Percentiles rank a stretch among this genome's conserved stretches.
These are phyloP conservation scores for Cercophora scortea DNA, from an alignment of 495 filamentous ascomycete species.

Conservation along the genomic window DNA sequence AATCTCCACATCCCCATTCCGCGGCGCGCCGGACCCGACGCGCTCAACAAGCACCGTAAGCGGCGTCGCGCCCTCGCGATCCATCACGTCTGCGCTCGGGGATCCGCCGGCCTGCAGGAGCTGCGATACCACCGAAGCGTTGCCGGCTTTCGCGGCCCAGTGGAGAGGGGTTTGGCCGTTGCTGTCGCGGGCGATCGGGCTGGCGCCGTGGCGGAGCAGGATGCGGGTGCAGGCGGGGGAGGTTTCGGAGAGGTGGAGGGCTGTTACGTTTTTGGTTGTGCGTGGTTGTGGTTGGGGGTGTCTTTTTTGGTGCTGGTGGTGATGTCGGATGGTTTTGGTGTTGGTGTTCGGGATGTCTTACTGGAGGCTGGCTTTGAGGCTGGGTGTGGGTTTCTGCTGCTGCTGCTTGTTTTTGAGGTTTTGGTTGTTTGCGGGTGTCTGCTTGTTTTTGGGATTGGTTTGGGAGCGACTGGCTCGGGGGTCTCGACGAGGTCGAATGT, in stretches of 20 bases:
- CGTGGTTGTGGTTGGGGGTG: no score
- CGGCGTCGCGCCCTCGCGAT: slow-evolving; percentile 2
- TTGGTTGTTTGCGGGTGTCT: neutral
- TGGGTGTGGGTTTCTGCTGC: no score
- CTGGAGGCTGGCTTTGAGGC: no score
- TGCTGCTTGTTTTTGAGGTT: no score
- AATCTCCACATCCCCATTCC: neutral
- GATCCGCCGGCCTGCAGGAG: slow-evolving; percentile 6
- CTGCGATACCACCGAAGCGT: slow-evolving; percentile 3
- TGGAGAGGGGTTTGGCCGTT: slow-evolving; percentile 11
- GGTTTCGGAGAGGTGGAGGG: slow-evolving; percentile 12
- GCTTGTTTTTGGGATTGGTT: neutral
- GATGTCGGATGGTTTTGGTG: no score
- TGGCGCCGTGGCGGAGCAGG: slow-evolving; percentile 8
- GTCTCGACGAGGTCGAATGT: slow-evolving; percentile 3
- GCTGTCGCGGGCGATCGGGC: slow-evolving; percentile 1
- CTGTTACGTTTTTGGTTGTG: neutral
- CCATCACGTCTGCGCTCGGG: neutral
- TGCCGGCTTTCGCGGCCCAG: slow-evolving; percentile 7
- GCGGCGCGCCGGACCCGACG: neutral
- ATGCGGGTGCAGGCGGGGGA: neutral
- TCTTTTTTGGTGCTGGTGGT: no score
- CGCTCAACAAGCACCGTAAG: neutral
- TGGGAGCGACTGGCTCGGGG: neutral
- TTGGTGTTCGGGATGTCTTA: no score